Evolutionary conservation across 2,329 filamentous ascomycete genomes (phyloP).

Genomic region (Ceratocystis smalleyi): DNA sequence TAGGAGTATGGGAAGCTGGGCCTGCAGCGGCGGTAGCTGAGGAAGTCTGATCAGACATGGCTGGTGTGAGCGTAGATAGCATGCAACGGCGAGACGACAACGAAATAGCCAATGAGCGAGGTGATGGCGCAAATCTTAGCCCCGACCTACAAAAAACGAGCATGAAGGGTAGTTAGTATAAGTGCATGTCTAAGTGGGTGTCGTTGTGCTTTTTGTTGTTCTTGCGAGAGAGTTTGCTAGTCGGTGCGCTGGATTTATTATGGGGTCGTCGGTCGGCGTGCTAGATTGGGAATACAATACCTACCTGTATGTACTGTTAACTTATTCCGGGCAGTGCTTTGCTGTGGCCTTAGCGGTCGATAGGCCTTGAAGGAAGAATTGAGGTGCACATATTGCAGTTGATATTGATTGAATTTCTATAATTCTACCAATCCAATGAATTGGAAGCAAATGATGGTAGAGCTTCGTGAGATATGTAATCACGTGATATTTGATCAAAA

Average conservation of each 20-base stretch:
- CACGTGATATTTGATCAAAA: not conserved
- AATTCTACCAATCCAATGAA: not conserved
- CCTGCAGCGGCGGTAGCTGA: not conserved
- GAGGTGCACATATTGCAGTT: not conserved
- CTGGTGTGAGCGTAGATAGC: conserved; percentile 3
- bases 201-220: not conserved
- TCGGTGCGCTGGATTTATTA: not conserved
- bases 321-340: not conserved
- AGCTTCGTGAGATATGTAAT: not conserved
- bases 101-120: not conserved
- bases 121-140: not conserved
- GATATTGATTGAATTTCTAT: not conserved
- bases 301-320: not conserved
- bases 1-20: not conserved
- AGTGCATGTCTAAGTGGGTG: not conserved
- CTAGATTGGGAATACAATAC: conserved; percentile 6
- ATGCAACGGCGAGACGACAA: not conserved
- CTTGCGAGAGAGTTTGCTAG: not conserved
- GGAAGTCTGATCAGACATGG: conserved; percentile 13
- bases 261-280: not conserved
- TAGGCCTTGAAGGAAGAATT: not conserved
- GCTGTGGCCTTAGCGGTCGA: not conserved
- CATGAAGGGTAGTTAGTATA: conserved; percentile 2
- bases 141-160: not conserved
- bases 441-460: too few relatives aligned